phyloP scores from a whole-genome alignment of 2,329 filamentous ascomycete genomes.

The Trichoderma aggressivum region DNA sequence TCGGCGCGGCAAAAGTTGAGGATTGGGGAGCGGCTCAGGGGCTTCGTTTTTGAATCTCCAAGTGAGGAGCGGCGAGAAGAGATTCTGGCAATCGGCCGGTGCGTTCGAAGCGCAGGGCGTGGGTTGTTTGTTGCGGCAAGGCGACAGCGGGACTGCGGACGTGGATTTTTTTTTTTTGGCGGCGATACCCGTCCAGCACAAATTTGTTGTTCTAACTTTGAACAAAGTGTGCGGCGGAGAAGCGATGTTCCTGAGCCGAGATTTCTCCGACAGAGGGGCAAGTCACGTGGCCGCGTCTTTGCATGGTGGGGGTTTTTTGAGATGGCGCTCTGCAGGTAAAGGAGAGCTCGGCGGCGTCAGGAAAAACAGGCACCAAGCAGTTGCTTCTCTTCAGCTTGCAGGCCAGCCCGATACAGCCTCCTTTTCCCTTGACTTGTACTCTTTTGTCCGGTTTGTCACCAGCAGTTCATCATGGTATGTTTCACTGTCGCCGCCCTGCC shows the following conservation, averaged over 20 bases:
- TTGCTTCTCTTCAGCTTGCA: slow-evolving; percentile 11
- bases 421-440: neutral
- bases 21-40: slow-evolving; percentile 19
- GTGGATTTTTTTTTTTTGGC: slow-evolving; percentile 2
- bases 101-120: slow-evolving; percentile 2
- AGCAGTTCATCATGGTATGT: slow-evolving; percentile 13
- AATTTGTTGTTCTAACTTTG: slow-evolving; percentile 40
- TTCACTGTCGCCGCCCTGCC: neutral
- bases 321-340: neutral
- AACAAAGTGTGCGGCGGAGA: slow-evolving; percentile 42
- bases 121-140: slow-evolving; percentile 10
- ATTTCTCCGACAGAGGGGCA: slow-evolving; percentile 35
- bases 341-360: slow-evolving; percentile 15
- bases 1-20: slow-evolving; percentile 21
- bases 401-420: slow-evolving; percentile 3
- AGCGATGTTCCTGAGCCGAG: slow-evolving; percentile 38
- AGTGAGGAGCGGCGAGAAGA: neutral
- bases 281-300: slow-evolving; percentile 36
- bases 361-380: slow-evolving; percentile 26
- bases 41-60: neutral
- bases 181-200: slow-evolving; percentile 25
- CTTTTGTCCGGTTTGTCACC: slow-evolving; percentile 15
- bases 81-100: neutral
- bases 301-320: slow-evolving; percentile 11
- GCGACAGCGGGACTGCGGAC: slow-evolving; percentile 15